Evolutionary conservation across 108 stramenopile genomes (phyloP), one percentile per base, ranked within the genome.

Genomic region (Nitzschia sp.): DNA sequence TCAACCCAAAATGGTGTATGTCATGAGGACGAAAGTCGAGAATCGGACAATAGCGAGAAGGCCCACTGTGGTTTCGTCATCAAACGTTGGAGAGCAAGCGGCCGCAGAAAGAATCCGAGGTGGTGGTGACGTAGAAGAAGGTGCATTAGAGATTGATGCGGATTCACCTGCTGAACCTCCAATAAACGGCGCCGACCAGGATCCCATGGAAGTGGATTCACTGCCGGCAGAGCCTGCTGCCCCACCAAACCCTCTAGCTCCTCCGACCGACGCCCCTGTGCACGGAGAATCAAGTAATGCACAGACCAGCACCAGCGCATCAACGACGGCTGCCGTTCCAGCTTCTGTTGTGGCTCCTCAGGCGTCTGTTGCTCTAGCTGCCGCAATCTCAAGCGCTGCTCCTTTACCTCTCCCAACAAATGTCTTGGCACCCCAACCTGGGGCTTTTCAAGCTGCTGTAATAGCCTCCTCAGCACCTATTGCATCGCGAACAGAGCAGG

Each of bases 71-170:
- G 11, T 15, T 15, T 11, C 38, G 11, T 15, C 38, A 11, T 13
- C 58, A 3, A 15, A 25, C 11, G 35, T 9, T 28, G n/a, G 27
- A 17, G 53, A 53, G 24, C 38, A 75, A n/a, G 17, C 36, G 17
- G 25, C 18, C 28, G 59, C 68, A 21, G 66, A 68, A 23, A 74
- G 82, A 30, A 83, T 83, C 59, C 77, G 82, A 19, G 82, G 82
- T 17, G 82, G 82, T 42, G 82, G 80, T 15, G 63, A 46, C 11
- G 74, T 36, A 5, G 72, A 68, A 5, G 59, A 59, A 13, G 36
- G 21, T 11, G 55, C 56, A 11, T 45, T 58, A 59, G 67, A 65
- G 27, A 27, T 28, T 21, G 73, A 48, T 49, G 24, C 26, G 17
- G 71, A 13, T 33, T 21, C 5, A 18, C n/a, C 59, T 28, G 6